phyloP scores from a whole-genome alignment of 2,329 filamentous ascomycete genomes.

The Myriosclerotinia duriaeana region DNA sequence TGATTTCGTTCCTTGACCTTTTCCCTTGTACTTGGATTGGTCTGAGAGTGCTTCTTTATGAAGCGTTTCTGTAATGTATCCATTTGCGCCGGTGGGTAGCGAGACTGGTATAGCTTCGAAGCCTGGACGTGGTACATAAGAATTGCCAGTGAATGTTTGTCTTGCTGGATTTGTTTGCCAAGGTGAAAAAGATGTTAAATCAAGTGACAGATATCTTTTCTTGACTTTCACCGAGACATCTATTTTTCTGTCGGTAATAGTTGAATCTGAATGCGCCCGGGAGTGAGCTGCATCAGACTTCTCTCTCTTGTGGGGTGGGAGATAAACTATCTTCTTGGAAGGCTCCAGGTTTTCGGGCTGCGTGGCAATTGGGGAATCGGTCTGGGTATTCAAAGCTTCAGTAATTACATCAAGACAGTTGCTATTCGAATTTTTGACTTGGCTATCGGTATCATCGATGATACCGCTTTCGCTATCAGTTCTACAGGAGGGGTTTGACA shows the following conservation, averaged over 20 bases:
- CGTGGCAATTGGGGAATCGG: not conserved
- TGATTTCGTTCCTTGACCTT: not conserved
- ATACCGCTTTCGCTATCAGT: not conserved
- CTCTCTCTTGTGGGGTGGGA: not conserved
- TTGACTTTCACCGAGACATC: not conserved
- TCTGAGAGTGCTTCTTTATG: not conserved
- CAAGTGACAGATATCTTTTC: not conserved
- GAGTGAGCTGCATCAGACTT: accelerated
- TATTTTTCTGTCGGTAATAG: accelerated
- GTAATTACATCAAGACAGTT: accelerated
- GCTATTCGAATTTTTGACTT: accelerated
- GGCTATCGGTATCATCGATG: no score
- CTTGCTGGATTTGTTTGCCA: not conserved
- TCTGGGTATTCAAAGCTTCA: accelerated
- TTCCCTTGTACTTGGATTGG: not conserved
- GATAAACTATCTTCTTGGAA: not conserved
- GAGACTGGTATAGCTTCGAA: not conserved
- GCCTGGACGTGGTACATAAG: not conserved
- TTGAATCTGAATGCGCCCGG: not conserved
- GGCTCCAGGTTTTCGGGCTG: accelerated
- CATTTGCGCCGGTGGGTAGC: accelerated
- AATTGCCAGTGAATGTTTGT: not conserved
- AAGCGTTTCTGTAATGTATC: not conserved
- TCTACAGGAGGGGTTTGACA: no score
- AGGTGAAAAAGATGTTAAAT: not conserved